A percentile compares a stretch with the other conserved stretches of the same genome.
phyloP scores from a whole-genome alignment of 2,329 filamentous ascomycete genomes.

The Diaporthe eres region DNA sequence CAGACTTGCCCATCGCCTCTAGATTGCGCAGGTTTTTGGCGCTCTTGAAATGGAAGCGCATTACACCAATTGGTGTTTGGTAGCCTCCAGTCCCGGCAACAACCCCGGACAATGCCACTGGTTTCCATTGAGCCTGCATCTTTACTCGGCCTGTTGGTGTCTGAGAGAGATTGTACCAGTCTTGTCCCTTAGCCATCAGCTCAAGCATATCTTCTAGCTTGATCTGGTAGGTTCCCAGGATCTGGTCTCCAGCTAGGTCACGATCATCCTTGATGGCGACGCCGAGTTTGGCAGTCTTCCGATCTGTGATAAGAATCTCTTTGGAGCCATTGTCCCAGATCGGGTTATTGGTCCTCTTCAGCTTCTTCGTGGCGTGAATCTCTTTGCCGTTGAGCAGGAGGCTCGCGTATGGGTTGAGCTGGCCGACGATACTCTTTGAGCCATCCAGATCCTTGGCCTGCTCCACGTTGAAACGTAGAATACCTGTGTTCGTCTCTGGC shows the following conservation, averaged over 20 bases:
- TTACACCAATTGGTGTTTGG: constrained; percentile 92
- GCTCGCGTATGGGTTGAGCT: constrained; percentile 90
- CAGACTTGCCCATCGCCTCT: constrained; percentile 96
- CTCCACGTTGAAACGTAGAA: constrained; percentile 92
- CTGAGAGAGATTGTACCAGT: constrained; percentile 93
- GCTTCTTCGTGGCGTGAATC: constrained; percentile 88
- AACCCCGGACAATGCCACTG: constrained; percentile 86
- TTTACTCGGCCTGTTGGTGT: constrained; percentile 88
- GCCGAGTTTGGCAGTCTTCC: constrained; percentile 90
- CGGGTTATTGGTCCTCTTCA: constrained; percentile 97
- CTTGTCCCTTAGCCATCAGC: constrained; percentile 90
- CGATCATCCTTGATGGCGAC: constrained; percentile 96
- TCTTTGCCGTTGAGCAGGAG: constrained; percentile 94
- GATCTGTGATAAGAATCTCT: constrained; percentile 95
- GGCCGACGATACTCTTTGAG: constrained; percentile 90
- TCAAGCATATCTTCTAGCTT: constrained; percentile 95
- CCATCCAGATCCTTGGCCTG: constrained; percentile 97
- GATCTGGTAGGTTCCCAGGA: constrained; percentile 94
- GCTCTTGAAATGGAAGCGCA: constrained; percentile 91
- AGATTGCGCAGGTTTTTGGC: constrained; percentile 89
- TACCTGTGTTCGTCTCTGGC: constrained; percentile 93
- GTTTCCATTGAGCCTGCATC: constrained; percentile 94
- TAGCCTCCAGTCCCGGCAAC: constrained; percentile 87
- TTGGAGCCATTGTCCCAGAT: constrained; percentile 95
- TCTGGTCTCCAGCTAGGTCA: constrained; percentile 84